Conservation (phyloP, 176 grass and related monocot species). For the Bothriochloa decipiens region DNA sequence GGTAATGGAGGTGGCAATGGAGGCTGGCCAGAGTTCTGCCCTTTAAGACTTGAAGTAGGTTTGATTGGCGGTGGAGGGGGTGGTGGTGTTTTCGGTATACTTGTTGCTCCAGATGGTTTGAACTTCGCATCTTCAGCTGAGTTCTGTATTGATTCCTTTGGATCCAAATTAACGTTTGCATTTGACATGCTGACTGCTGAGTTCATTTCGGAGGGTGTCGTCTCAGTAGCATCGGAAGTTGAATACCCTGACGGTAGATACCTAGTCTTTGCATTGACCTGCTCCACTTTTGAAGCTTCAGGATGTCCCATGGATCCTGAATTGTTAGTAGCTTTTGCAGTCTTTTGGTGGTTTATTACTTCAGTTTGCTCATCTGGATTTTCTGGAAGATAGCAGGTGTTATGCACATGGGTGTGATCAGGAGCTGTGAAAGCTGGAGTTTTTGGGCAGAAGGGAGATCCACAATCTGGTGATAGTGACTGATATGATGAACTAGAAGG, state of each 20-base stretch:
- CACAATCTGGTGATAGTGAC: conserved; percentile 47
- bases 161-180: background rate
- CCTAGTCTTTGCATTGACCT: background rate
- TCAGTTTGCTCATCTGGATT: background rate
- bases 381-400: background rate
- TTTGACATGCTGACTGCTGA: background rate
- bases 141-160: conserved; percentile 13
- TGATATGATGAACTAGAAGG: conserved; percentile 43
- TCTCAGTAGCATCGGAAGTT: background rate
- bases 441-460: conserved; percentile 21
- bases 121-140: conserved; percentile 19
- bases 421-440: background rate
- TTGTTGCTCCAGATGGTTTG: background rate
- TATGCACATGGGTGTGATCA: background rate
- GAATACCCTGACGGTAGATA: conserved; percentile 4
- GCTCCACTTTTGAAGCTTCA: background rate
- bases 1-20: conserved; percentile 50
- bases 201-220: conserved; percentile 5
- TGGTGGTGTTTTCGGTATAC: conserved; percentile 41
- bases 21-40: conserved; percentile 43
- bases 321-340: background rate
- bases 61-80: conserved; percentile 53
- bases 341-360: conserved; percentile 1
- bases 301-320: background rate
- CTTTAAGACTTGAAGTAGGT: conserved; percentile 34